Conservation (phyloP, 768 basidiomycete genomes). For the Baorangia bicolor region DNA sequence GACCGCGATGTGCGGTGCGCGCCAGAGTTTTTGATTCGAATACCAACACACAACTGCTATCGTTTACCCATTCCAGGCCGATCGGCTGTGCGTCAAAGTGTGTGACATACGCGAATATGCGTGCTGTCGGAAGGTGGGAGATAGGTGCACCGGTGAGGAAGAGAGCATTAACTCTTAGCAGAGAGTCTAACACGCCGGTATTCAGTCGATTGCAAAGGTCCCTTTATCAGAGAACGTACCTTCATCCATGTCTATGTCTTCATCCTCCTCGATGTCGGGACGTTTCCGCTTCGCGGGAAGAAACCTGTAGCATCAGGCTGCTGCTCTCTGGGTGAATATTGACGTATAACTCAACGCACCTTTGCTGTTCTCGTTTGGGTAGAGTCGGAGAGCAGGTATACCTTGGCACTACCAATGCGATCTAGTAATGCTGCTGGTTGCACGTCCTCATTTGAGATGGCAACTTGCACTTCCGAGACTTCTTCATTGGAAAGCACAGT, state of each 20-base stretch:
- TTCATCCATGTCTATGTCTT: conserved; percentile 36
- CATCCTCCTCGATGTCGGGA: conserved; percentile 38
- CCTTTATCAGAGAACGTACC: conserved; percentile 23
- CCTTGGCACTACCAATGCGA: conserved; percentile 70
- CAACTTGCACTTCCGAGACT: conserved; percentile 33
- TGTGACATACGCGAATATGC: conserved; percentile 79
- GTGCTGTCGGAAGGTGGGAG: conserved; percentile 67
- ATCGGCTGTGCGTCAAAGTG: conserved; percentile 75
- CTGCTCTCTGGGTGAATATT: conserved; percentile 36
- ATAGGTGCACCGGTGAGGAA: conserved; percentile 74
- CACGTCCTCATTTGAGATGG: conserved; percentile 30
- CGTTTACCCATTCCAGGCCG: conserved; percentile 84
- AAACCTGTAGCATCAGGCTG: conserved; percentile 44
- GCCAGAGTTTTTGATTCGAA: conserved; percentile 60
- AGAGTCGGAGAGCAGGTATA: conserved; percentile 76
- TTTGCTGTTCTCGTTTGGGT: conserved; percentile 60
- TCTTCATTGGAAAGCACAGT: conserved; percentile 58
- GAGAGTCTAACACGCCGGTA: conserved; percentile 37
- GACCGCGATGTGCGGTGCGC: conserved; percentile 45
- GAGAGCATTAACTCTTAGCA: conserved; percentile 63
- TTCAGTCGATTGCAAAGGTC: background rate
- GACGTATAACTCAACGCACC: conserved; percentile 59
- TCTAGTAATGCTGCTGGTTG: conserved; percentile 45
- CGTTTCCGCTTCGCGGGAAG: conserved; percentile 46
- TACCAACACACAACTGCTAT: conserved; percentile 77